Base-by-base conservation (phyloP, 2,329 filamentous ascomycete species). In the Zasmidium citrigriseum region DNA sequence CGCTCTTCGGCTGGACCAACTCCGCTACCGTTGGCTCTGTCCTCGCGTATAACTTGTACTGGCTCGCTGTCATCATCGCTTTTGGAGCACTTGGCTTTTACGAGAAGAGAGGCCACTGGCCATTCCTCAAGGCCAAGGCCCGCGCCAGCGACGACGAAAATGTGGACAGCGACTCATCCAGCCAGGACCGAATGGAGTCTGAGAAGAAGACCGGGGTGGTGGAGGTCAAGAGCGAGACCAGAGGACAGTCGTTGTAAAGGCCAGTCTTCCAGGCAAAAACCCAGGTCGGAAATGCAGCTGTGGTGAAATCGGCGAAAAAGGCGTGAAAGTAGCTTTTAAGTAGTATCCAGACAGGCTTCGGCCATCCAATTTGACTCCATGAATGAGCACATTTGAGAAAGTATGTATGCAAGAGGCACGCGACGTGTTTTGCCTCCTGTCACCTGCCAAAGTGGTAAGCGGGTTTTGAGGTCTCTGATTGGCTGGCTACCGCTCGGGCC, bases 1-100 rank as follows among this genome's bases (percentile, higher is more conserved):
- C 90, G 58, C 81, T 96, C 54, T 80, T 96, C 11, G 91, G 92
- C 58, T 96, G 92, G 92, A 84, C 86, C 61, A 96, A 96, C 77
- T 91, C 89, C 12, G 92, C 90, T 4, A 96, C 91, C 1, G 92
- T 93, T 68, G 91, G 91, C 52, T 93, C 90, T 1, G 89, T 96
- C 63, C 86, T 96, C 62, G 87, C 89, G 1, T 96, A 96, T 78
- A 96, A 95, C 72, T 58, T 93, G 16, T 96, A 96, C 78, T 96
- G 91, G 92, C 76, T 95, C 52, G 80, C 61, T 9, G 81, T 91
- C 64, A 91, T 92, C 57, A 60, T 80, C 16, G 82, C 81, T 4
- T 90, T 93, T 70, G 60, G 85, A 14, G 64, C 77, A 29, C 82
- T 93, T 80, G 81, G 87, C 45, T 90, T 85, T 76, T 83, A 83